These are phyloP conservation scores for Acacia concinna DNA, from an alignment of 331 rosid species.

Conservation along the genomic window DNA sequence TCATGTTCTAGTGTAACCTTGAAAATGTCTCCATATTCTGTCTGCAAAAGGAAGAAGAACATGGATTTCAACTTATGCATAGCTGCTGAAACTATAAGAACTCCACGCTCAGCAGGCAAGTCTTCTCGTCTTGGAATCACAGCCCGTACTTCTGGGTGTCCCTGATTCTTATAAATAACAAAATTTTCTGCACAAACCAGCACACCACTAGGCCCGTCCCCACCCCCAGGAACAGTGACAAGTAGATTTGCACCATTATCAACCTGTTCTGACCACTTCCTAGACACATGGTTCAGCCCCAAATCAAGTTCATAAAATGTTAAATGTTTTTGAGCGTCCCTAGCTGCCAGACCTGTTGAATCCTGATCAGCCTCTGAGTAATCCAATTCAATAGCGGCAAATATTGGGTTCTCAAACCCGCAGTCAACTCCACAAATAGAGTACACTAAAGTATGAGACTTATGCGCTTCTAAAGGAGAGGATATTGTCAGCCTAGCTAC, in stretches of 20 bases:
- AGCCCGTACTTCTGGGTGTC: conserved; percentile 81
- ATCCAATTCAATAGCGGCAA: conserved; percentile 90
- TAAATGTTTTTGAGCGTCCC: conserved; percentile 78
- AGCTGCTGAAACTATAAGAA: conserved; percentile 90
- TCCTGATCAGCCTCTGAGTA: conserved; percentile 91
- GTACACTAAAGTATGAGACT: conserved; percentile 80
- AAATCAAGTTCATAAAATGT: conserved; percentile 88
- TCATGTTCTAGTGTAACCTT: conserved; percentile 86
- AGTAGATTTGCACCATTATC: conserved; percentile 94
- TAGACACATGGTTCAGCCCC: conserved; percentile 90
- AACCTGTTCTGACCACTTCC: conserved; percentile 95
- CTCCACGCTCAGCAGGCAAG: conserved; percentile 87
- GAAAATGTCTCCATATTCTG: conserved; percentile 93
- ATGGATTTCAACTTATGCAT: conserved; percentile 72
- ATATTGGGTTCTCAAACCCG: conserved; percentile 93
- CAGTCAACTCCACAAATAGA: conserved; percentile 93
- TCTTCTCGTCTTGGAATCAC: conserved; percentile 87
- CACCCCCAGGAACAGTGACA: conserved; percentile 97
- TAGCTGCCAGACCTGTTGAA: conserved; percentile 75
- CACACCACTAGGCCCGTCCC: conserved; percentile 95
- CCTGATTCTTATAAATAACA: conserved; percentile 95
- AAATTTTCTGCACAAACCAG: conserved; percentile 94
- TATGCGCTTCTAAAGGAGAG: conserved; percentile 90
- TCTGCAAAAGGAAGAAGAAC: conserved; percentile 93
- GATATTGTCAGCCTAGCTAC: conserved; percentile 91